Conservation (phyloP, 2,329 filamentous ascomycete genomes). For the Scortechinia acanthostroma region DNA sequence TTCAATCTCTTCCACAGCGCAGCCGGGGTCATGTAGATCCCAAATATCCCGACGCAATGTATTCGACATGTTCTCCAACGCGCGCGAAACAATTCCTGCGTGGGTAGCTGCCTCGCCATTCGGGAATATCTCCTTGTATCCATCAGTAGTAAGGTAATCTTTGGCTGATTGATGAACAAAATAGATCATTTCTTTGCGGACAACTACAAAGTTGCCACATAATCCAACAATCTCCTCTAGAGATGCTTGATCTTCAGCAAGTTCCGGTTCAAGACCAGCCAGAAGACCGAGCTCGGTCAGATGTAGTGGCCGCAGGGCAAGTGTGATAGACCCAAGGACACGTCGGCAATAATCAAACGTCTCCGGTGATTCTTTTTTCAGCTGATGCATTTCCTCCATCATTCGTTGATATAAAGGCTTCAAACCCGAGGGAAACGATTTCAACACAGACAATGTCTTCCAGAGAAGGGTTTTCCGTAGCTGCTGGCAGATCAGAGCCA, state of each 20-base stretch:
- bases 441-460: not conserved
- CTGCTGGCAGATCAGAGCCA: not conserved
- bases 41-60: not conserved
- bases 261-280: not conserved
- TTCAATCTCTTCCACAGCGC: not conserved
- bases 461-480: not conserved
- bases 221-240: conserved; percentile 8
- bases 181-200: conserved; percentile 6
- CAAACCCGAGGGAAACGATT: conserved; percentile 8
- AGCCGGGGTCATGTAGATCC: not conserved
- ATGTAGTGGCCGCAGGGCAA: not conserved
- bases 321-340: not conserved
- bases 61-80: not conserved
- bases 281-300: not conserved
- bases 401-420: conserved; percentile 12
- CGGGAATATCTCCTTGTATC: conserved; percentile 2
- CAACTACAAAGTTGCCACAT: conserved; percentile 15
- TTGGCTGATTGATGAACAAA: conserved; percentile 18
- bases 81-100: not conserved
- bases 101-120: not conserved
- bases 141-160: conserved; percentile 9
- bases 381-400: conserved; percentile 7
- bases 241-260: not conserved
- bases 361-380: too few species aligned
- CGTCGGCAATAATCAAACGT: not conserved